These are phyloP conservation scores for Astrocystis sublimbata DNA, from an alignment of 495 filamentous ascomycete genomes.

Conservation along the genomic window DNA sequence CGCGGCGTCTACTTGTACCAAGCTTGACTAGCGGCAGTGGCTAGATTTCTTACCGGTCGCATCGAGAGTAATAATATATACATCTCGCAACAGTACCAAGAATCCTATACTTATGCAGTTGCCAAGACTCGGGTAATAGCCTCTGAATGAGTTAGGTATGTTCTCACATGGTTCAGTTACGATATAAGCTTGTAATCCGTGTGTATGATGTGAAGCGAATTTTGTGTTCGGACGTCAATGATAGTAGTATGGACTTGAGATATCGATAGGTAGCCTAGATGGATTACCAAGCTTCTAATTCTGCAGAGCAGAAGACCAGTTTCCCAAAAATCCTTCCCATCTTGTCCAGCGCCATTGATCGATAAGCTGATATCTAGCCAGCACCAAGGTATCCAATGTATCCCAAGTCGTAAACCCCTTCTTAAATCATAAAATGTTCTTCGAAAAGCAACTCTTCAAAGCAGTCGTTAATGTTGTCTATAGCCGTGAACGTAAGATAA, in stretches of 20 bases:
- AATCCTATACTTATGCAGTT: too few relatives aligned
- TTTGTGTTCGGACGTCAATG: slow-evolving; percentile 34
- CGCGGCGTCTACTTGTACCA: too few relatives aligned
- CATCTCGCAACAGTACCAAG: too few relatives aligned
- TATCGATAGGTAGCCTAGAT: too few relatives aligned
- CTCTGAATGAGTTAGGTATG: too few relatives aligned
- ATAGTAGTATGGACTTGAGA: slow-evolving; percentile 27
- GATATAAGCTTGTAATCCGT: too few relatives aligned
- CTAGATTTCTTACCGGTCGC: too few relatives aligned
- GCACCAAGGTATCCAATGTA: slow-evolving; percentile 13
- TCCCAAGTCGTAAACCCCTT: slow-evolving; percentile 19
- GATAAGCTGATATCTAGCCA: slow-evolving; percentile 13
- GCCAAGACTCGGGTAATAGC: too few relatives aligned
- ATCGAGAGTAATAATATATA: too few relatives aligned
- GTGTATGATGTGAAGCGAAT: slow-evolving; percentile 23
- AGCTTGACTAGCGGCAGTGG: too few relatives aligned
- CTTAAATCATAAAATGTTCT: too few relatives aligned
- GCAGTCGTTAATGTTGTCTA: slow-evolving; percentile 30
- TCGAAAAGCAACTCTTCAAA: slow-evolving; percentile 5
- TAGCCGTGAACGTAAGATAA: slow-evolving; percentile 22
- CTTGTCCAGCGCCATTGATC: slow-evolving; percentile 18
- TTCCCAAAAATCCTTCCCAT: background rate
- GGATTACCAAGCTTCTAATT: slow-evolving; percentile 20
- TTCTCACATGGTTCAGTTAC: too few relatives aligned
- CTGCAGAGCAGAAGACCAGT: slow-evolving; percentile 5